These are phyloP conservation scores for Tolypocladium inflatum DNA, from an alignment of 2,329 filamentous ascomycete species.

Conservation along the genomic window DNA sequence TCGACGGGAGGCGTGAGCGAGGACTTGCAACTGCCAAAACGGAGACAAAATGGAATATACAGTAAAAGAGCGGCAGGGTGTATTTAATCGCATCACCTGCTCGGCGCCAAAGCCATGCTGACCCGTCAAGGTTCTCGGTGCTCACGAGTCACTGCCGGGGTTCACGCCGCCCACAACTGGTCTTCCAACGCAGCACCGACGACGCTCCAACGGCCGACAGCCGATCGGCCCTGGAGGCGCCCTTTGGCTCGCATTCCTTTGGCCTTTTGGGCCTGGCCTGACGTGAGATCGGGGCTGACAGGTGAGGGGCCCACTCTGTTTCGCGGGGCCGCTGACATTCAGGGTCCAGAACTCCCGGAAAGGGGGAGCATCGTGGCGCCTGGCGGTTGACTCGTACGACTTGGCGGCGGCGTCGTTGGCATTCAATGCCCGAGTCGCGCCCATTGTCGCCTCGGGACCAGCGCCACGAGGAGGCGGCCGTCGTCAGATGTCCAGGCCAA, in stretches of 20 bases:
- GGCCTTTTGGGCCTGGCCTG: background rate
- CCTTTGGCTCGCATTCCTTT: background rate
- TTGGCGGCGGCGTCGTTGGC: background rate
- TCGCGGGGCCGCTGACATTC: background rate
- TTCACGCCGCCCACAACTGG: background rate
- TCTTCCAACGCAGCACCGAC: no score
- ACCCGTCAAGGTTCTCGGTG: background rate
- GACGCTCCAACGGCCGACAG: background rate
- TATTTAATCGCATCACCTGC: background rate
- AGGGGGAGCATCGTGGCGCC: background rate
- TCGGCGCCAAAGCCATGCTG: background rate
- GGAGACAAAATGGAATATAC: background rate
- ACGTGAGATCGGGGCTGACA: background rate
- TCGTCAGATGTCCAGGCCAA: background rate
- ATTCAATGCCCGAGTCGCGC: background rate
- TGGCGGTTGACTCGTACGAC: background rate
- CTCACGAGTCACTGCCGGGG: background rate
- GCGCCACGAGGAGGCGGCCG: background rate
- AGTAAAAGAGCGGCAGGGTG: background rate
- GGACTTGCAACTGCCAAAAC: background rate
- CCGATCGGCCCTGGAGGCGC: background rate
- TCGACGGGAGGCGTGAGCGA: background rate
- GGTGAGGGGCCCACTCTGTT: background rate
- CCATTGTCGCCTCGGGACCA: background rate
- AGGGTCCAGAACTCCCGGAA: background rate